Percentiles rank a stretch among this genome's conserved stretches.
These are phyloP conservation scores for Jaltomata sinuosa DNA, from an alignment of 257 asterid genomes.

Conservation along the genomic window DNA sequence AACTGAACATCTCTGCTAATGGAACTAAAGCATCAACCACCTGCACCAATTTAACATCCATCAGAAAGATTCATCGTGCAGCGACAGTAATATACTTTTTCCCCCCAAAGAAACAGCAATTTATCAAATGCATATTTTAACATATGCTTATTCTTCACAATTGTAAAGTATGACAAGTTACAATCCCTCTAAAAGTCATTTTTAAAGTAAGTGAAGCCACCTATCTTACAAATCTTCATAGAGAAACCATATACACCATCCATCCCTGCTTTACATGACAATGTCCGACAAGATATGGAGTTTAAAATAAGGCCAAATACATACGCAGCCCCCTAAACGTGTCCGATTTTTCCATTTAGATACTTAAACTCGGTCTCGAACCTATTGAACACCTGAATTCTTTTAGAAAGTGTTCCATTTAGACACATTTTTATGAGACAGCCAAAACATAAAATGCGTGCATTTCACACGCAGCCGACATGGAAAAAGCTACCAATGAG, in stretches of 20 bases:
- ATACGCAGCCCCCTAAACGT: no score
- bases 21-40: conserved; percentile 93
- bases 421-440: no score
- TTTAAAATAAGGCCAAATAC: not conserved
- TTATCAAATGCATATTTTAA: not conserved
- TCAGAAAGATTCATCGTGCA: not conserved
- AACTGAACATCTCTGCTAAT: conserved; percentile 95
- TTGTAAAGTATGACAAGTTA: not conserved
- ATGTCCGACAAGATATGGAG: not conserved
- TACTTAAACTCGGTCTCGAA: no score
- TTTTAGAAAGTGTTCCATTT: no score
- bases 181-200: not conserved
- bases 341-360: no score
- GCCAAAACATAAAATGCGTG: no score
- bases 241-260: not conserved
- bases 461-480: no score
- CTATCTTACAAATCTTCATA: not conserved
- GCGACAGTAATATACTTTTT: not conserved
- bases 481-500: no score
- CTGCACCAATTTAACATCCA: conserved; percentile 22
- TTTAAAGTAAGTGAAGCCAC: not conserved
- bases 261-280: not conserved
- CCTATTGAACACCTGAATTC: no score
- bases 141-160: not conserved
- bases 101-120: not conserved